Evolutionary conservation across 306 rosid species (phyloP).

Genomic region (Cucurbita maxima): DNA sequence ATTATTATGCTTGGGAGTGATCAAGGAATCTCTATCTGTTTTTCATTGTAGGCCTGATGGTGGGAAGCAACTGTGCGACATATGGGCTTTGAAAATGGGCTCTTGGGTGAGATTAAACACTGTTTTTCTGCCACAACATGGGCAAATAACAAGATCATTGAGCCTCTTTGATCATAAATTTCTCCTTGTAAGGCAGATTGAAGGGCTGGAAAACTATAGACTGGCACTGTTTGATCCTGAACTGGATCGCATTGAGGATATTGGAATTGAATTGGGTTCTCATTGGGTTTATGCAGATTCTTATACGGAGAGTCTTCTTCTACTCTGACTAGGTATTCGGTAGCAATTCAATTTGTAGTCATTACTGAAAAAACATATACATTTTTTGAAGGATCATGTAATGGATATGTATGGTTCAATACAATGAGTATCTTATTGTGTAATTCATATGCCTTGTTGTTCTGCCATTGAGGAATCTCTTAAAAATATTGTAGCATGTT

Average conservation of each 20-base stretch:
- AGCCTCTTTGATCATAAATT: background rate
- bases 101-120: background rate
- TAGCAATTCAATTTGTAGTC: background rate
- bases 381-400: background rate
- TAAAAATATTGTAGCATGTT: background rate
- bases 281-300: background rate
- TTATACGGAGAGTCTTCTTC: background rate
- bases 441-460: background rate
- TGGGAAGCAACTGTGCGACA: background rate
- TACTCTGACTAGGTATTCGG: background rate
- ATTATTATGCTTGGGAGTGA: background rate
- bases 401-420: background rate
- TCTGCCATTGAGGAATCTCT: background rate
- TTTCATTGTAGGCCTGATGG: background rate
- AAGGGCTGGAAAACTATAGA: background rate
- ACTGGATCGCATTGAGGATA: background rate
- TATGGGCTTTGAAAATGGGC: background rate
- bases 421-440: background rate
- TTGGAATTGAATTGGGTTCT: background rate
- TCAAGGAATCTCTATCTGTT: background rate
- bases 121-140: background rate
- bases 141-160: background rate
- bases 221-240: background rate
- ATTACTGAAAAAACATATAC: background rate
- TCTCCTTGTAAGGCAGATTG: background rate